Evolutionary conservation across 106 monocot species (phyloP).

Genomic region (Platanthera guangdongensis): DNA sequence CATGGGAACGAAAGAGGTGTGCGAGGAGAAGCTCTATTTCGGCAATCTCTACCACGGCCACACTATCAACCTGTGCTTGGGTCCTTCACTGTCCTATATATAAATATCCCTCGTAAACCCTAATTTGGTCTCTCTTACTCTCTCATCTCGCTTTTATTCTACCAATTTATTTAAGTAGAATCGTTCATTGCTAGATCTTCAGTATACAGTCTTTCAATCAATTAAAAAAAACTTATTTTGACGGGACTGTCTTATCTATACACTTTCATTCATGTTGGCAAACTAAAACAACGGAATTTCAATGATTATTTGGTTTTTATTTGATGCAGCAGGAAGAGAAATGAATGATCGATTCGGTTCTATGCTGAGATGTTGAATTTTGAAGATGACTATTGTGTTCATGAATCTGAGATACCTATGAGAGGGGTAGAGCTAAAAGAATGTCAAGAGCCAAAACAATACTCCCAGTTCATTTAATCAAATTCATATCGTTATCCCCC

Average conservation of each 20-base stretch:
- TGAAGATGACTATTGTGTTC: not conserved
- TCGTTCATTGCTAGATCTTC: not conserved
- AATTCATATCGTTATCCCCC: too few relatives aligned
- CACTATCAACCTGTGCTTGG: slow-evolving; percentile 91
- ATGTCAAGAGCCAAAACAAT: too few relatives aligned
- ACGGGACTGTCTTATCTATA: not conserved
- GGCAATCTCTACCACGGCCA: slow-evolving; percentile 77
- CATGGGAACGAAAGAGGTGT: slow-evolving; percentile 90
- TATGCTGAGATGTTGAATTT: slow-evolving; percentile 7
- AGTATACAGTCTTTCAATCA: not conserved
- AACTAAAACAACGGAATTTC: not conserved
- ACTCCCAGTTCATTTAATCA: too few relatives aligned
- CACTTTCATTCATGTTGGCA: not conserved
- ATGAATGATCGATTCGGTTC: slow-evolving; percentile 63
- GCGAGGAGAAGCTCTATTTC: slow-evolving; percentile 84
- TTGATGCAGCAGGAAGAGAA: slow-evolving; percentile 37
- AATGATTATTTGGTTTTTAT: not conserved
- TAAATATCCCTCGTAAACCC: slow-evolving; percentile 65
- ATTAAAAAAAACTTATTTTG: not conserved
- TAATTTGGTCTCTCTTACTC: slow-evolving; percentile 15
- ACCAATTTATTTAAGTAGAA: not conserved
- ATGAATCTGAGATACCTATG: not conserved
- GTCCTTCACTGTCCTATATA: slow-evolving; percentile 78
- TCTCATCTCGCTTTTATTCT: not conserved
- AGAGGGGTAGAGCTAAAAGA: not conserved